These are phyloP conservation scores for Teunomyces atbi DNA, from an alignment of 805 yeast species.

Conservation along the genomic window DNA sequence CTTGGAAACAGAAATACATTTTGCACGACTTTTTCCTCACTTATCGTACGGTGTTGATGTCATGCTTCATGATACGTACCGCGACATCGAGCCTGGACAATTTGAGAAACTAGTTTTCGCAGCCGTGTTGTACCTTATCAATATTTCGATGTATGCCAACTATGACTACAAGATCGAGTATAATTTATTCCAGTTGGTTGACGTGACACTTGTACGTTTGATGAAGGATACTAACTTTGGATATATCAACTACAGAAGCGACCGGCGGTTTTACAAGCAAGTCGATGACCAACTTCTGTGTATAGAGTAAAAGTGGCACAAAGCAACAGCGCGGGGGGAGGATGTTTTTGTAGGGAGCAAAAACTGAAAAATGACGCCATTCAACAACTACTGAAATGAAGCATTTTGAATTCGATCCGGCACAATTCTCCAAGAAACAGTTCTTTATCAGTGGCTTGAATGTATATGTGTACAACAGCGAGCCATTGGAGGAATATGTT, in stretches of 20 bases:
- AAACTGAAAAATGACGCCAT: background rate
- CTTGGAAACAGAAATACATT: background rate
- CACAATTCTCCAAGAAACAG: constrained; percentile 7
- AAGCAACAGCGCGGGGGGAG: background rate
- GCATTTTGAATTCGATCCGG: constrained; percentile 16
- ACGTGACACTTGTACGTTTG: background rate
- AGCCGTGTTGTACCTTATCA: constrained; percentile 2
- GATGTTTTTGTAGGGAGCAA: background rate
- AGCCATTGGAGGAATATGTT: constrained; percentile 25
- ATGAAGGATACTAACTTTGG: constrained; percentile 2
- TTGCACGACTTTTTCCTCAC: background rate
- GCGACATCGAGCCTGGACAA: background rate
- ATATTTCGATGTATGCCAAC: constrained; percentile 3
- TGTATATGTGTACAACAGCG: constrained; percentile 44
- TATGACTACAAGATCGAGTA: background rate
- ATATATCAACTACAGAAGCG: constrained; percentile 1
- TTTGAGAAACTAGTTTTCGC: constrained; percentile 1
- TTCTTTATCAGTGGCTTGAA: constrained; percentile 45
- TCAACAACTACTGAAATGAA: constrained; percentile 11
- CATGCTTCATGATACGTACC: background rate
- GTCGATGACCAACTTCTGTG: background rate
- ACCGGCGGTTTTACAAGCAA: background rate
- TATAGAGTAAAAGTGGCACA: background rate
- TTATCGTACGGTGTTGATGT: background rate
- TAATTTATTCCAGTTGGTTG: background rate